These are phyloP conservation scores for Martensiomyces pterosporus DNA, from an alignment of 192 early-diverging fungal genomes.

Conservation along the genomic window DNA sequence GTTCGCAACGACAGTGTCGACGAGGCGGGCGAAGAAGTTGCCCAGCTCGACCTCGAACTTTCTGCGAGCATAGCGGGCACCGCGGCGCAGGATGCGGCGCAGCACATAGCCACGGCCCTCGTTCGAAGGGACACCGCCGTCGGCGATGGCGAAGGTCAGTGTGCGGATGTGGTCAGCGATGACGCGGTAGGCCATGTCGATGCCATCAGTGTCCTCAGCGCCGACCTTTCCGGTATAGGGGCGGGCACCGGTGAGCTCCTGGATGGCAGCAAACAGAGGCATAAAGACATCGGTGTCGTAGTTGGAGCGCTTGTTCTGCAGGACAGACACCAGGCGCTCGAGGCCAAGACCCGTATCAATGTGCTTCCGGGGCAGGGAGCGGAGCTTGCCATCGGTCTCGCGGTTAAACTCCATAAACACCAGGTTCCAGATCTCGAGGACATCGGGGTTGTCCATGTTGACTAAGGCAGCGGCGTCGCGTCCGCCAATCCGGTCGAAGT, in stretches of 20 bases:
- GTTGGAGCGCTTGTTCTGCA: conserved; percentile 94
- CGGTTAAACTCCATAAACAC: conserved; percentile 99
- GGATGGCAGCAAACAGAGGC: conserved; percentile 77
- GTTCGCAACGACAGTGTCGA: conserved; percentile 83
- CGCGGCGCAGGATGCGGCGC: conserved; percentile 91
- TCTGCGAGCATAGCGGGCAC: conserved; percentile 89
- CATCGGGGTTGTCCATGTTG: conserved; percentile 96
- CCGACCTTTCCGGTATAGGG: conserved; percentile 85
- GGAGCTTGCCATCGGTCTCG: conserved; percentile 80
- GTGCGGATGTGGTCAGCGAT: conserved; percentile 98
- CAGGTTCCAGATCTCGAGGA: conserved; percentile 98
- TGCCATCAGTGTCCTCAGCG: conserved; percentile 84
- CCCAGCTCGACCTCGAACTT: conserved; percentile 89
- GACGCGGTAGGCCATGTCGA: conserved; percentile 98
- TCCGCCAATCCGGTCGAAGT: conserved; percentile 94
- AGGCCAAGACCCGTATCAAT: conserved; percentile 98
- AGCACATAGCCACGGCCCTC: conserved; percentile 98
- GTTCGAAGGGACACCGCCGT: conserved; percentile 94
- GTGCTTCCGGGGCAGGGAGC: conserved; percentile 90
- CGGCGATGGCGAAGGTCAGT: conserved; percentile 92
- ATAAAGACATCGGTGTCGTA: conserved; percentile 95
- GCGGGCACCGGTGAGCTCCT: conserved; percentile 80
- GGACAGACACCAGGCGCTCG: conserved; percentile 90
- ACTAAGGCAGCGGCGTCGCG: conserved; percentile 86
- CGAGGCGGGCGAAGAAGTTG: conserved; percentile 88